Percentiles rank a stretch among this genome's conserved stretches.
phyloP scores from a whole-genome alignment of 1,139 yeast species.

The Candida albicans region DNA sequence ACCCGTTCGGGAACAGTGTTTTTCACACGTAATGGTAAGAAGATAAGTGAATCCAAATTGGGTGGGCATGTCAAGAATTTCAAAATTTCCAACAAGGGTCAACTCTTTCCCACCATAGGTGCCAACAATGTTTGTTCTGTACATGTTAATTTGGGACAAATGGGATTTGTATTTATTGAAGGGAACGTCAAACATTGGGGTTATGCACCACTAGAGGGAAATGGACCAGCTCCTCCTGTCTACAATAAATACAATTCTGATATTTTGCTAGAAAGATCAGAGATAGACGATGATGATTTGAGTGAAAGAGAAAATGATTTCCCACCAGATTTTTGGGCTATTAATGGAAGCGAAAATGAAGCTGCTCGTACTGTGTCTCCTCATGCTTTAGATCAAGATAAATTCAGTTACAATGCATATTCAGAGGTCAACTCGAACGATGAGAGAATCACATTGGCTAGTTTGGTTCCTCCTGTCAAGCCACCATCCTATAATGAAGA shows the following conservation, averaged over 20 bases:
- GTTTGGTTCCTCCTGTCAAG: slow-evolving; percentile 30
- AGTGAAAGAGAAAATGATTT: slow-evolving; percentile 50
- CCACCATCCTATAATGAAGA: slow-evolving; percentile 38
- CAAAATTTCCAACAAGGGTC: slow-evolving; percentile 38
- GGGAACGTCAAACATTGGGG: slow-evolving; percentile 66
- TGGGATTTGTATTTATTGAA: slow-evolving; percentile 59
- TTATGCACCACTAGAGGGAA: slow-evolving; percentile 61
- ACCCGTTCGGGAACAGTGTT: slow-evolving; percentile 61
- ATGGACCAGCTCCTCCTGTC: slow-evolving; percentile 63
- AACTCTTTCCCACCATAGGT: slow-evolving; percentile 53
- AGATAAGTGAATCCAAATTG: slow-evolving; percentile 60
- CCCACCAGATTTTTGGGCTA: slow-evolving; percentile 57
- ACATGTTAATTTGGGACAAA: slow-evolving; percentile 58
- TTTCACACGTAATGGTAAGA: slow-evolving; percentile 70
- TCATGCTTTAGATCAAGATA: slow-evolving; percentile 24
- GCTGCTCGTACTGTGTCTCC: slow-evolving; percentile 4
- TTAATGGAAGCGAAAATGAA: slow-evolving; percentile 15
- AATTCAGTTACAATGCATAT: slow-evolving; percentile 45
- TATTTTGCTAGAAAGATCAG: slow-evolving; percentile 54
- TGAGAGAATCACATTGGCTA: slow-evolving; percentile 44
- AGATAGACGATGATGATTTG: slow-evolving; percentile 50
- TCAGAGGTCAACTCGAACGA: slow-evolving; percentile 33
- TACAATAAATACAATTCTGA: slow-evolving; percentile 56
- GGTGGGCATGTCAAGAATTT: slow-evolving; percentile 66
- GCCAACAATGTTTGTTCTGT: slow-evolving; percentile 53